Percentiles rank a stretch among this genome's conserved stretches.
Conservation (phyloP, 148 eudicot species). For the Bassia scoparia region DNA sequence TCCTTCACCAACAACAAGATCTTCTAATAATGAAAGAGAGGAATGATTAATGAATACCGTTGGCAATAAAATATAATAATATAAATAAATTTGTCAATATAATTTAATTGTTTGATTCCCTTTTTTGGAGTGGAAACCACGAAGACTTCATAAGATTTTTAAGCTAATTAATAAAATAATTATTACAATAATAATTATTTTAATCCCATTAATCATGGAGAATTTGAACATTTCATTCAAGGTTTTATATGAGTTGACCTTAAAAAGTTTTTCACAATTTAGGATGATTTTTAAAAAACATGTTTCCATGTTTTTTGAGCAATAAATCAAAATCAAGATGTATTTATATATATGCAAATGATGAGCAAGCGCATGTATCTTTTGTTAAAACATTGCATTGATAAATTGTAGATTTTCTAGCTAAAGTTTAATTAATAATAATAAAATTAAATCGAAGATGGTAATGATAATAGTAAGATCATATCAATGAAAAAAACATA, state of each 20-base stretch:
- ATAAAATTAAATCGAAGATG: too few species aligned
- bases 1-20: constrained; percentile 9
- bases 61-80: constrained; percentile 14
- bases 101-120: constrained; percentile 6
- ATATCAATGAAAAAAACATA: too few species aligned
- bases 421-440: too few species aligned
- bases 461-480: too few species aligned
- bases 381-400: too few species aligned
- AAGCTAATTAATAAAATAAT: background rate
- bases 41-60: background rate
- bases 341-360: background rate
- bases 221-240: background rate
- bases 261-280: background rate
- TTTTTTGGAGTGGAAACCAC: constrained; percentile 24
- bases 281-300: background rate
- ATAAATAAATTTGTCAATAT: constrained; percentile 5
- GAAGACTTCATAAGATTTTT: constrained; percentile 11
- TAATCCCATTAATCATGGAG: constrained; percentile 1
- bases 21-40: constrained; percentile 12
- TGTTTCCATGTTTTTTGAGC: constrained; percentile 29
- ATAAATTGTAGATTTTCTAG: background rate
- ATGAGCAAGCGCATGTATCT: too few species aligned
- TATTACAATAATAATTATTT: background rate
- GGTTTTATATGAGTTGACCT: constrained; percentile 22
- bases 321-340: background rate